These are phyloP conservation scores for Albifimbria verrucaria DNA, from an alignment of 2,329 filamentous ascomycete genomes.

Conservation along the genomic window DNA sequence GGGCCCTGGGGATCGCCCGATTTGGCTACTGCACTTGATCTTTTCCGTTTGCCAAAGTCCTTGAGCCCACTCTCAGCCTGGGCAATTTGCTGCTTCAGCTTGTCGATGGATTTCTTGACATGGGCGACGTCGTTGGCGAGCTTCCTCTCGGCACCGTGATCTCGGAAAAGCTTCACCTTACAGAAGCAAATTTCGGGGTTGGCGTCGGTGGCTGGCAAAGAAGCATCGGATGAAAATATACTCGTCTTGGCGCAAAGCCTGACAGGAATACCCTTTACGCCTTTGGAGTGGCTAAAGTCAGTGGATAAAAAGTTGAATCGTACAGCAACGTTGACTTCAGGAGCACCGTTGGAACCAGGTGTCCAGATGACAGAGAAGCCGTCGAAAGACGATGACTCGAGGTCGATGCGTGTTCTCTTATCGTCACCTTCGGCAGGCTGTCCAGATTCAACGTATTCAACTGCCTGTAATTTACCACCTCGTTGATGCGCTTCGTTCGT, in stretches of 20 bases:
- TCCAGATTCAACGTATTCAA: conserved; percentile 79
- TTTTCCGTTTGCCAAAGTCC: conserved; percentile 64
- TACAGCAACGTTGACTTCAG: conserved; percentile 83
- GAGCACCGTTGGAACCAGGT: conserved; percentile 61
- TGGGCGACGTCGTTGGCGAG: conserved; percentile 92
- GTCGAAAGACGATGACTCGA: conserved; percentile 81
- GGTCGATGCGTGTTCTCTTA: conserved; percentile 64
- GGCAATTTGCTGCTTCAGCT: conserved; percentile 87
- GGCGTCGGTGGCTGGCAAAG: conserved; percentile 39
- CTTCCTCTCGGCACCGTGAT: conserved; percentile 93
- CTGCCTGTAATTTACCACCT: conserved; percentile 87
- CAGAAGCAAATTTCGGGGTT: conserved; percentile 80
- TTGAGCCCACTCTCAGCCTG: conserved; percentile 69
- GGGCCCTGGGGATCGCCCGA: conserved; percentile 54
- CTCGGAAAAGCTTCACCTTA: conserved; percentile 95
- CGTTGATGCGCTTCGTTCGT: conserved; percentile 92
- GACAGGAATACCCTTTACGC: conserved; percentile 95
- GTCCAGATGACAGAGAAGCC: conserved; percentile 92
- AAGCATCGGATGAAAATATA: conserved; percentile 51
- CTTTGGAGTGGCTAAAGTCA: conserved; percentile 98
- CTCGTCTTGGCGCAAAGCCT: conserved; percentile 89
- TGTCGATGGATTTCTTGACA: conserved; percentile 95
- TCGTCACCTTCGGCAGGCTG: conserved; percentile 60
- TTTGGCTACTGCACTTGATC: conserved; percentile 47
- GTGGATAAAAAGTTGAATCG: conserved; percentile 98